phyloP scores from a whole-genome alignment of 345 rosid genomes.

The Eutrema yunnanense region DNA sequence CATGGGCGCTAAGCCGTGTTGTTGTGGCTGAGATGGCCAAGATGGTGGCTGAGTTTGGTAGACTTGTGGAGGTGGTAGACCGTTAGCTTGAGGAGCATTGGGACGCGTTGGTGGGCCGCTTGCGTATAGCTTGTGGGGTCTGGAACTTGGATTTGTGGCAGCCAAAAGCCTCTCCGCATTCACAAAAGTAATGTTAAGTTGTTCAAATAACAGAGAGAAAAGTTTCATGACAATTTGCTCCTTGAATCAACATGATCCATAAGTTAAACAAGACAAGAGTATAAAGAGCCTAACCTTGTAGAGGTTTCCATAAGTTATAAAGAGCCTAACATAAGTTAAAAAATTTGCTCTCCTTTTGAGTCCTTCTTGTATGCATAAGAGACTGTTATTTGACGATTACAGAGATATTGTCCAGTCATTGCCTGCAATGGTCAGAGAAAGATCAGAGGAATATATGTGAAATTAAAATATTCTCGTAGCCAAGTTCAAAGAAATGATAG shows the following conservation, averaged over 20 bases:
- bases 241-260: background rate
- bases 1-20: conserved; percentile 60
- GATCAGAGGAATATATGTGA: background rate
- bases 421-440: conserved; percentile 39
- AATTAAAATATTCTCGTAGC: background rate
- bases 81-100: conserved; percentile 50
- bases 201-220: background rate
- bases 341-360: conserved; percentile 96
- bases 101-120: conserved; percentile 64
- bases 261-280: too few species aligned
- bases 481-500: background rate
- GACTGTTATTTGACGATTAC: conserved; percentile 94
- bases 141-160: conserved; percentile 77
- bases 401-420: conserved; percentile 93
- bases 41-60: conserved; percentile 43
- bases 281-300: conserved; percentile 42
- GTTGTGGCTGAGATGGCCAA: conserved; percentile 72
- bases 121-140: conserved; percentile 91
- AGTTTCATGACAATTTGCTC: background rate
- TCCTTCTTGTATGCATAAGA: conserved; percentile 98
- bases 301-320: too few species aligned
- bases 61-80: conserved; percentile 62
- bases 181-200: background rate
- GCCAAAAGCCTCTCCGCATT: conserved; percentile 91
- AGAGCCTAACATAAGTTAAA: too few species aligned